phyloP scores from a whole-genome alignment of 257 asterid species.

The Solanum dulcamara region DNA sequence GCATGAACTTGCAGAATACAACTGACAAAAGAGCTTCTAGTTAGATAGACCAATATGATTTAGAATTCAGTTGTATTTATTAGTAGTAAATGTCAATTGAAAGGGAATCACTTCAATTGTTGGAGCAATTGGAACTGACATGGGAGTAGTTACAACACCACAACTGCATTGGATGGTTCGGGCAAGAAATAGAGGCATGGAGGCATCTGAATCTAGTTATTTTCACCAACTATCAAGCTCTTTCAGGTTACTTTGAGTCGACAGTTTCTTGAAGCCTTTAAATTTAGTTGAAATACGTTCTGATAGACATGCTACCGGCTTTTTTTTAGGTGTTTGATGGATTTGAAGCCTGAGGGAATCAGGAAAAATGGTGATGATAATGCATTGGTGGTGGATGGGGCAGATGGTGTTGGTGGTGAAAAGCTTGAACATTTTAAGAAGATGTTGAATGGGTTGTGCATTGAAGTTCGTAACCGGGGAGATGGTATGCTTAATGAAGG shows the following conservation, averaged over 20 bases:
- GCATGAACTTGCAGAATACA: neutral
- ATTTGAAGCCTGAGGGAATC: conserved; percentile 43
- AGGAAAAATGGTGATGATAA: conserved; percentile 13
- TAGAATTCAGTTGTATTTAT: neutral
- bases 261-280: neutral
- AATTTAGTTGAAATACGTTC: neutral
- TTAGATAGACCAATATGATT: neutral
- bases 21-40: neutral
- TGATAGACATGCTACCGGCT: neutral
- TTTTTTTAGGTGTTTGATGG: conserved; percentile 55
- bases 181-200: conserved; percentile 54
- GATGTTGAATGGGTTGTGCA: conserved; percentile 27
- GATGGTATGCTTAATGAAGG: conserved; percentile 80
- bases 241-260: conserved; percentile 42
- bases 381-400: conserved; percentile 73
- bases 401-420: conserved; percentile 95
- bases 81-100: neutral
- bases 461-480: conserved; percentile 77
- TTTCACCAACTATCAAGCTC: conserved; percentile 57
- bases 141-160: conserved; percentile 86
- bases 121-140: conserved; percentile 48
- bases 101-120: conserved; percentile 62
- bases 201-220: conserved; percentile 59
- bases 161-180: conserved; percentile 98
- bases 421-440: conserved; percentile 53